These are phyloP conservation scores for Fusarium sp. DNA, from an alignment of 2,329 filamentous ascomycete genomes.

Conservation along the genomic window DNA sequence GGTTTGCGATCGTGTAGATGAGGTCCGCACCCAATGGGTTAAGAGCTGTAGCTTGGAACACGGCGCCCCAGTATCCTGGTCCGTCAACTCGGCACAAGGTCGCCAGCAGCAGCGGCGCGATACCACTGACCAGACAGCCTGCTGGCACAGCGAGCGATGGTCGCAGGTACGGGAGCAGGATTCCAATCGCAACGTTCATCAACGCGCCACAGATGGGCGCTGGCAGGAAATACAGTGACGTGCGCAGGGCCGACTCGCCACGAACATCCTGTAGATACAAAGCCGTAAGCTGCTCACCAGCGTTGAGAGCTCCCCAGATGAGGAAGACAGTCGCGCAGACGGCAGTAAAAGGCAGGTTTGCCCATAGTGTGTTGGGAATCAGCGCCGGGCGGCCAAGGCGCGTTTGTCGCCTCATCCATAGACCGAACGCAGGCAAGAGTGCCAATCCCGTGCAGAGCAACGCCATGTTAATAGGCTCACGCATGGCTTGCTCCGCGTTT, in stretches of 20 bases:
- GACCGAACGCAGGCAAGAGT: constrained; percentile 58
- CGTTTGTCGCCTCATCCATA: constrained; percentile 63
- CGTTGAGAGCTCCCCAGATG: constrained; percentile 54
- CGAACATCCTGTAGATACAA: constrained; percentile 29
- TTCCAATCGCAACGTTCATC: neutral
- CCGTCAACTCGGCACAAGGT: neutral
- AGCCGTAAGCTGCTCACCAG: constrained; percentile 42
- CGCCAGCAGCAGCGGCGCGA: constrained; percentile 63
- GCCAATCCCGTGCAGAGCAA: constrained; percentile 55
- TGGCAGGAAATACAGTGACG: constrained; percentile 5
- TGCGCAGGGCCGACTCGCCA: neutral
- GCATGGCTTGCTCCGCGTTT: neutral
- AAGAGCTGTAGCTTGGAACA: constrained; percentile 54
- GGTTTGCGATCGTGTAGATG: constrained; percentile 63
- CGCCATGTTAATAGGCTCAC: constrained; percentile 43
- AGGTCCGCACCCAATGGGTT: constrained; percentile 54
- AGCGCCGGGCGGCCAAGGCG: constrained; percentile 59
- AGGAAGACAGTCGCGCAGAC: constrained; percentile 61
- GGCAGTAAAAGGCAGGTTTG: constrained; percentile 62
- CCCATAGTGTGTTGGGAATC: constrained; percentile 70
- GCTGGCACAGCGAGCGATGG: constrained; percentile 43
- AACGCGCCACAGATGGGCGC: constrained; percentile 5
- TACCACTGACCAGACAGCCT: constrained; percentile 52
- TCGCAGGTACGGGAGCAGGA: constrained; percentile 1
- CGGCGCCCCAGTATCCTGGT: constrained; percentile 58